These are phyloP conservation scores for Chalara sp. DNA, from an alignment of 2,329 filamentous ascomycete genomes.

Conservation along the genomic window DNA sequence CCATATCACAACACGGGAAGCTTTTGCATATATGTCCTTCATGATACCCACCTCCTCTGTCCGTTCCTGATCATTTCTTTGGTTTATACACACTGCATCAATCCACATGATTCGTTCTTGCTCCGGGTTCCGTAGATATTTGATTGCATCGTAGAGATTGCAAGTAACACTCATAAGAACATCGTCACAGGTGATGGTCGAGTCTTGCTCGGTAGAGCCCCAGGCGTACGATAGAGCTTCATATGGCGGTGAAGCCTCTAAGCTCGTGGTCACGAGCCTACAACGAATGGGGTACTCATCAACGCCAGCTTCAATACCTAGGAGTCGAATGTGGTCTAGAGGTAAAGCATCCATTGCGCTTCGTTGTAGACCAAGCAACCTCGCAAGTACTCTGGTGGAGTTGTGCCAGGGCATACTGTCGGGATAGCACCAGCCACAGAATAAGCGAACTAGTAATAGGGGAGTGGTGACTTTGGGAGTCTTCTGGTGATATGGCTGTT, in stretches of 20 bases:
- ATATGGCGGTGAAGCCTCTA: neutral
- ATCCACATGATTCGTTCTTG: slow-evolving; percentile 3
- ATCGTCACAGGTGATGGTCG: neutral
- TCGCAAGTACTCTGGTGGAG: too few relatives aligned
- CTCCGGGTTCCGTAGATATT: slow-evolving; percentile 2
- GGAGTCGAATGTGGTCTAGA: neutral
- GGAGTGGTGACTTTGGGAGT: neutral
- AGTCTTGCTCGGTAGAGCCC: neutral
- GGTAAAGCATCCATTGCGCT: neutral
- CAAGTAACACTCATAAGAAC: neutral
- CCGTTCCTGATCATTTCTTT: slow-evolving; percentile 1
- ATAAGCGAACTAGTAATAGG: too few relatives aligned
- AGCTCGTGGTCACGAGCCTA: neutral
- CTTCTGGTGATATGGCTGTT: slow-evolving; percentile 2
- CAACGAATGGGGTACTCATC: neutral
- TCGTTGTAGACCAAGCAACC: too few relatives aligned
- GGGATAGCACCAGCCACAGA: too few relatives aligned
- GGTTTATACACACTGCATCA: slow-evolving; percentile 3
- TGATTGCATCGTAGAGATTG: slow-evolving; percentile 3
- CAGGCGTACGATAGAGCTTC: slow-evolving; percentile 5
- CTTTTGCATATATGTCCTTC: slow-evolving; percentile 1
- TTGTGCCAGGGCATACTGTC: too few relatives aligned
- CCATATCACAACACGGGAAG: slow-evolving; percentile 1
- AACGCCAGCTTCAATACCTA: neutral
- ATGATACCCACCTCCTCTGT: slow-evolving; percentile 2